These are phyloP conservation scores for Scutellaria barbata DNA, from an alignment of 257 asterid genomes.

Conservation along the genomic window DNA sequence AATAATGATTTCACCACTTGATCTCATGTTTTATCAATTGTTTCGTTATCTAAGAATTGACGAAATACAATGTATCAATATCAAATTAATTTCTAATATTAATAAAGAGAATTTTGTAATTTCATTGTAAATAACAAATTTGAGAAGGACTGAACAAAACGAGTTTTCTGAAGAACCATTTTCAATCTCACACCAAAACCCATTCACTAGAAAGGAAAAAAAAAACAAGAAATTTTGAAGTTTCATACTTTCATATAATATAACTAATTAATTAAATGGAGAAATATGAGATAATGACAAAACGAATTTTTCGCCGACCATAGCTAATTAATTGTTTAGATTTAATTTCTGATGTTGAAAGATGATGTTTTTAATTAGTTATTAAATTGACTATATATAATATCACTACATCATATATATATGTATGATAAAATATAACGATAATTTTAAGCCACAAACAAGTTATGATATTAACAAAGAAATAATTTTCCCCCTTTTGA, in stretches of 20 bases:
- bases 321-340: background rate
- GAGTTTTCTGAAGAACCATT: constrained; percentile 27
- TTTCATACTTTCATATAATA: no score
- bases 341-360: constrained; percentile 17
- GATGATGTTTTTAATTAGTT: background rate
- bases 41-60: no score
- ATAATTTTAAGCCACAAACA: background rate
- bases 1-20: no score
- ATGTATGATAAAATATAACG: background rate
- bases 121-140: no score
- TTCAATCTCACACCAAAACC: constrained; percentile 13
- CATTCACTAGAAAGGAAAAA: constrained; percentile 23
- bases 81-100: no score
- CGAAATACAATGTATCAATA: no score
- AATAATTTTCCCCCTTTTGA: background rate
- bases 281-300: constrained; percentile 19
- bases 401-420: background rate
- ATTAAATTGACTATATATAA: background rate
- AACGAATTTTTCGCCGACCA: background rate
- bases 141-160: constrained; percentile 1
- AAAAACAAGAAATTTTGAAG: constrained; percentile 1
- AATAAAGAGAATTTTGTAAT: no score
- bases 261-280: background rate
- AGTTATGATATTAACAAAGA: background rate
- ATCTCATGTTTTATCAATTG: no score